Base-by-base conservation (phyloP, 441 rosid genomes). In the Pelargonium citronellum region DNA sequence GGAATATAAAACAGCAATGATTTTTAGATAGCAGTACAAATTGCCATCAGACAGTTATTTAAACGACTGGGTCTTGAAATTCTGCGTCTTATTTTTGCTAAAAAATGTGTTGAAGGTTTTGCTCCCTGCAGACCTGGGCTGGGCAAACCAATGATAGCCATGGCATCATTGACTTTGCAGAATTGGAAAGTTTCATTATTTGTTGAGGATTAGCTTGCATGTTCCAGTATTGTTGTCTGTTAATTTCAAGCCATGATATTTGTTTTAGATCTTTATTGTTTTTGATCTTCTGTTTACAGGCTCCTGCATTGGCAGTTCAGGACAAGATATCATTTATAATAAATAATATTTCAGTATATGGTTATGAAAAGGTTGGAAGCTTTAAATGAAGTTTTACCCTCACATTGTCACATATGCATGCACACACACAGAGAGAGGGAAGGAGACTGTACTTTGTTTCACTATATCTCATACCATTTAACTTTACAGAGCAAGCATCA, bases 281-380 rank as follows among this genome's bases (percentile, higher is more conserved):
- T 49, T 27, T 60, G 78, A 19, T 63, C 73, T 69, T 60, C 47
- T 82, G 55, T 65, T 65, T 78, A 64, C 89, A 95, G 99, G 82
- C 94, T 77, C 96, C 99, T 37, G 89, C 85, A 60, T 87, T 91
- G 43, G 98, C 93, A 74, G 77, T 77, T 76, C 96, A 91, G 80
- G 99, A 91, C 79, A 95, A 95, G 82, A 80, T 95, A 83, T 91
- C 94, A 49, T 92, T 95, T 80, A 87, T 87, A 27, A 88, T 95
- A 71, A 95, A 95, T 79, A 95, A 92, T 75, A 85, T 95, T 71
- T 92, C 99, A 22, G 75, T 95, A 95, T 71, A 91, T 95, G 97
- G 99, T 95, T 63, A 95, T 95, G 99, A 95, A 90, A 89, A 91
- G 99, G 99, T 95, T 69, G 27, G 47, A 30, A 65, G 6, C 66